Conservation (phyloP, 768 basidiomycete genomes). For the Amanita rimosa region DNA sequence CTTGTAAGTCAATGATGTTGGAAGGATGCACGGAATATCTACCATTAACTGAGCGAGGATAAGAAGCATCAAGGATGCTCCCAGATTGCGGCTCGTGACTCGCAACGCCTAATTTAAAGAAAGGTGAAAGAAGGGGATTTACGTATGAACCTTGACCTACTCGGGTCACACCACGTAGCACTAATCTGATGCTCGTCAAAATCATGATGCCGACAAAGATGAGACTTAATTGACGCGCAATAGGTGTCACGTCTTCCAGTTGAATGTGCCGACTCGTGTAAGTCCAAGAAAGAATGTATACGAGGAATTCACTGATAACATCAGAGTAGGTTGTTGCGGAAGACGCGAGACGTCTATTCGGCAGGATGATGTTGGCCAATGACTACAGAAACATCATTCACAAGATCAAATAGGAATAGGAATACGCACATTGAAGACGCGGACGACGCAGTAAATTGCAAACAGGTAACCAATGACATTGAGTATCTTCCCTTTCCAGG, state of each 20-base stretch:
- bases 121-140: background rate
- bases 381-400: conserved; percentile 23
- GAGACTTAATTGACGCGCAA: conserved; percentile 47
- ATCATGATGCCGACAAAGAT: conserved; percentile 70
- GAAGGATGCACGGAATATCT: conserved; percentile 11
- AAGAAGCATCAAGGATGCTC: conserved; percentile 68
- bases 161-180: conserved; percentile 56
- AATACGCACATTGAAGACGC: conserved; percentile 47
- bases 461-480: conserved; percentile 40
- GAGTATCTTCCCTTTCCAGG: conserved; percentile 42
- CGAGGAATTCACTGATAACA: conserved; percentile 26
- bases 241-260: conserved; percentile 23
- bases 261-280: conserved; percentile 13
- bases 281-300: conserved; percentile 18
- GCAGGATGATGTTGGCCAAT: conserved; percentile 35
- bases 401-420: background rate
- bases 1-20: background rate
- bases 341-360: conserved; percentile 19
- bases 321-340: conserved; percentile 28
- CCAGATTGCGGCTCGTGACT: conserved; percentile 57
- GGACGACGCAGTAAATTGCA: conserved; percentile 55
- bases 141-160: conserved; percentile 18
- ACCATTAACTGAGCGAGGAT: conserved; percentile 81
- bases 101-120: conserved; percentile 33
- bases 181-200: conserved; percentile 56